Conservation (phyloP, 2,329 filamentous ascomycete genomes). For the Trichoderma arundinaceum region DNA sequence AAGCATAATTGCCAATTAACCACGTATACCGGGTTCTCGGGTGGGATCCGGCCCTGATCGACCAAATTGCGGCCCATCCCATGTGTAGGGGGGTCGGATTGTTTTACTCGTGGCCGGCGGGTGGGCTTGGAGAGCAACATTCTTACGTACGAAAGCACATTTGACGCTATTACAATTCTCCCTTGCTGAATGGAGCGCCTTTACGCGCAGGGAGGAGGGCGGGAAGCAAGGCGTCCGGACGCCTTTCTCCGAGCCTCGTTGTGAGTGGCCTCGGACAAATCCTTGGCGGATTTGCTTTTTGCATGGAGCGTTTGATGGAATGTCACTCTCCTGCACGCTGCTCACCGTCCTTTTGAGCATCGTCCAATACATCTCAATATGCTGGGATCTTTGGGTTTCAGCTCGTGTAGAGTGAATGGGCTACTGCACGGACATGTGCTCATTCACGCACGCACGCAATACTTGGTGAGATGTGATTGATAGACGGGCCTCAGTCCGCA, state of each 20-base stretch:
- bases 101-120: background rate
- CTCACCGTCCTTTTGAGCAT: no score
- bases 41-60: background rate
- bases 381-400: background rate
- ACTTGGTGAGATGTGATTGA: background rate
- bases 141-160: no score
- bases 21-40: background rate
- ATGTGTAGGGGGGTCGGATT: background rate
- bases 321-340: background rate
- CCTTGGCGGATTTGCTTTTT: background rate
- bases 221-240: background rate
- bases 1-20: background rate
- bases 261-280: no score
- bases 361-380: background rate
- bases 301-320: background rate
- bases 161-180: background rate
- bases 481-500: no score
- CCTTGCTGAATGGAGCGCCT: background rate
- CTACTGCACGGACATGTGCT: background rate
- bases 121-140: background rate
- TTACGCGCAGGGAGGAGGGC: background rate
- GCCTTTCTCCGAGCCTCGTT: background rate
- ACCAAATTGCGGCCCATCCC: background rate
- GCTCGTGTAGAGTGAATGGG: background rate
- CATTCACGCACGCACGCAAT: background rate